phyloP scores from a whole-genome alignment of 768 basidiomycete species.

The Naganishia randhawae region DNA sequence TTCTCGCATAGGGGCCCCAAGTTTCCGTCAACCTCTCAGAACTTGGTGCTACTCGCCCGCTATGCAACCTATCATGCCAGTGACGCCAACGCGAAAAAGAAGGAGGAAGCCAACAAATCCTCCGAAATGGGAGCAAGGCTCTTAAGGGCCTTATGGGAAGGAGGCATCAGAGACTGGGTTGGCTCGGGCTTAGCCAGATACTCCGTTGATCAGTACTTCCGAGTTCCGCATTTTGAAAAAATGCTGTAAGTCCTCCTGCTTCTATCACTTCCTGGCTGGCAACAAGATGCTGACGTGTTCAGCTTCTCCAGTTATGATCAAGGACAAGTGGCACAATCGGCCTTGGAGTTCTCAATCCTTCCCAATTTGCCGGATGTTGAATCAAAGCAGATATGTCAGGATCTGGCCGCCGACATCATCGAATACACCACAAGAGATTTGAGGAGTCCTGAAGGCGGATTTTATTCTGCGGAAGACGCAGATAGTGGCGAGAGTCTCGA shows the following conservation, averaged over 20 bases:
- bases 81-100: not conserved
- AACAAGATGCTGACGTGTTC: not conserved
- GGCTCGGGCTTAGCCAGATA: slow-evolving; percentile 54
- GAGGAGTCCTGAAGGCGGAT: slow-evolving; percentile 49
- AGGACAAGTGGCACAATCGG: slow-evolving; percentile 48
- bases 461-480: slow-evolving; percentile 54
- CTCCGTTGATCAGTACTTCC: slow-evolving; percentile 53
- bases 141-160: slow-evolving; percentile 47
- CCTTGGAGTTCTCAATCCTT: slow-evolving; percentile 36
- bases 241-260: slow-evolving; percentile 37
- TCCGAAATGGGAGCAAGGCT: slow-evolving; percentile 39
- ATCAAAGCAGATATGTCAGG: slow-evolving; percentile 35
- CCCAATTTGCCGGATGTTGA: slow-evolving; percentile 28
- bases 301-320: slow-evolving; percentile 50
- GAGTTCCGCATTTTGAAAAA: slow-evolving; percentile 55
- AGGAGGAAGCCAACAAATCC: slow-evolving; percentile 27
- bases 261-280: slow-evolving; percentile 34
- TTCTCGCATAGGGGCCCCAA: slow-evolving; percentile 52
- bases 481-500: slow-evolving; percentile 50
- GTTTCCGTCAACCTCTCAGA: slow-evolving; percentile 49
- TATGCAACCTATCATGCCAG: slow-evolving; percentile 28
- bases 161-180: slow-evolving; percentile 53
- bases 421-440: slow-evolving; percentile 51
- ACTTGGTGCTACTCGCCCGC: slow-evolving; percentile 40
- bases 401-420: slow-evolving; percentile 50